These are phyloP conservation scores for Brassica balearica DNA, from an alignment of 441 rosid genomes.

Conservation along the genomic window DNA sequence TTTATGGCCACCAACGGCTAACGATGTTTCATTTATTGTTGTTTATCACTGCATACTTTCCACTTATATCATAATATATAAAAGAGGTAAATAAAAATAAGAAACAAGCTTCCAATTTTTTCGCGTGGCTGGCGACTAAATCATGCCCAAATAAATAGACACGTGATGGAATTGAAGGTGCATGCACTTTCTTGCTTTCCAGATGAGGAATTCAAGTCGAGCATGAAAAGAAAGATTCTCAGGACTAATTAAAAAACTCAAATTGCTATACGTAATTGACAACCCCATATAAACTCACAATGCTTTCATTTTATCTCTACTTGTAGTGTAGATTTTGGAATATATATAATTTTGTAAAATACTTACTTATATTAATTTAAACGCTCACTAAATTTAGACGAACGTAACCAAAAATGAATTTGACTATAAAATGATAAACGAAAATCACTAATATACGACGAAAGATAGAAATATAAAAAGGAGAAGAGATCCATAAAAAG, in stretches of 20 bases:
- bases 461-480: too few relatives aligned
- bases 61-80: constrained; percentile 12
- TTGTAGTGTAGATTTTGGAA: too few relatives aligned
- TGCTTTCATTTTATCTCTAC: background rate
- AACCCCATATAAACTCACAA: background rate
- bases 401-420: too few relatives aligned
- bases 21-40: background rate
- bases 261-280: background rate
- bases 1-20: background rate
- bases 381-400: too few relatives aligned
- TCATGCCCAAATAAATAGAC: constrained; percentile 36
- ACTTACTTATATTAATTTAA: too few relatives aligned
- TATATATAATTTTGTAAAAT: too few relatives aligned
- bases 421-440: too few relatives aligned
- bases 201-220: constrained; percentile 15
- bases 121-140: constrained; percentile 39
- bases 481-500: too few relatives aligned
- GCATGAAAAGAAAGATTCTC: background rate
- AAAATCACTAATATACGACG: too few relatives aligned
- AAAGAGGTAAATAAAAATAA: background rate
- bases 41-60: constrained; percentile 9
- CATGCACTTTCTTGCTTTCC: constrained; percentile 45
- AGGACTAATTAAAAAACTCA: background rate
- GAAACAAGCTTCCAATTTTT: constrained; percentile 31
- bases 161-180: constrained; percentile 44